A percentile compares a stretch with the other conserved stretches of the same genome.
These are phyloP conservation scores for Oenanthe sinensis DNA, from an alignment of 129 eudicot species.

Conservation along the genomic window DNA sequence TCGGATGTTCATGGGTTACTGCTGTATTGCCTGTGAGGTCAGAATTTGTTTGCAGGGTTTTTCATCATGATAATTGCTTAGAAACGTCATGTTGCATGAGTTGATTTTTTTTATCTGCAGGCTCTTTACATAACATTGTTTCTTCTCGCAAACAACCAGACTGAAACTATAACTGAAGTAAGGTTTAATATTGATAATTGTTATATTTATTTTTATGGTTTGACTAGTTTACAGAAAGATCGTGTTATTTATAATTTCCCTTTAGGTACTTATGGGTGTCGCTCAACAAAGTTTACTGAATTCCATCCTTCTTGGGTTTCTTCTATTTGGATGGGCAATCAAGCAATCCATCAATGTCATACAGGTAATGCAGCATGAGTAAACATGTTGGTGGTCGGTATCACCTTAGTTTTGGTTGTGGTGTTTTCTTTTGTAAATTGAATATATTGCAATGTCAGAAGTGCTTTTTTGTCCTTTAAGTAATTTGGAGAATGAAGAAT, in stretches of 20 bases:
- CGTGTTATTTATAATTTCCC: not conserved
- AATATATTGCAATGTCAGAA: not conserved
- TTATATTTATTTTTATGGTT: not conserved
- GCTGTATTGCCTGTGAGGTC: constrained; percentile 96
- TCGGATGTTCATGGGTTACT: constrained; percentile 84
- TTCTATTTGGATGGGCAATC: constrained; percentile 74
- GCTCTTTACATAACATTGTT: constrained; percentile 80
- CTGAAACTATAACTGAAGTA: constrained; percentile 56
- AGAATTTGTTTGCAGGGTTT: not conserved
- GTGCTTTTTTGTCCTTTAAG: not conserved
- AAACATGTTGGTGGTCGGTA: not conserved
- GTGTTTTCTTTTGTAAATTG: not conserved
- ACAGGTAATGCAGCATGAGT: constrained; percentile 46
- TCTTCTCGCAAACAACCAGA: constrained; percentile 69
- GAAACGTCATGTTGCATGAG: constrained; percentile 13
- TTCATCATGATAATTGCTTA: not conserved
- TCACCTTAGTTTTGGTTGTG: not conserved
- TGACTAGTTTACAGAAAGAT: not conserved
- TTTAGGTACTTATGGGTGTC: constrained; percentile 39
- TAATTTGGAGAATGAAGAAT: not conserved
- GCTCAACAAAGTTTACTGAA: constrained; percentile 38
- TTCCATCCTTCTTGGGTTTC: constrained; percentile 40
- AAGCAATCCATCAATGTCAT: constrained; percentile 80
- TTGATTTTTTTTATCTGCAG: constrained; percentile 28
- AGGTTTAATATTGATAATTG: constrained; percentile 18